Percentiles rank a stretch among this genome's conserved stretches.
These are phyloP conservation scores for Candida ascalaphidarum DNA, from an alignment of 805 yeast species.

Conservation along the genomic window DNA sequence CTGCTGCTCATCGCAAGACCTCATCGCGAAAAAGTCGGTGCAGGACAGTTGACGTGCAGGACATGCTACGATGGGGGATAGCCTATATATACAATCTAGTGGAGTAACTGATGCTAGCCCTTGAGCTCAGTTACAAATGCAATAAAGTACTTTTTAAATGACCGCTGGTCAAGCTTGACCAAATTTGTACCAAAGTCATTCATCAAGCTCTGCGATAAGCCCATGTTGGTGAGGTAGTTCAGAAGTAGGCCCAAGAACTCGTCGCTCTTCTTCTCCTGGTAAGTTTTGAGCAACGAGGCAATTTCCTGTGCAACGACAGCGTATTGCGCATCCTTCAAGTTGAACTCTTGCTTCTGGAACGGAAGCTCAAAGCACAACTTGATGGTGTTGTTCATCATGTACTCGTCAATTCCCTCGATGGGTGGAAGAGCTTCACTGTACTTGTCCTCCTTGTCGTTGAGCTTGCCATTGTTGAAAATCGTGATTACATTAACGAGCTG, in stretches of 20 bases:
- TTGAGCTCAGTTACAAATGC: slow-evolving; percentile 28
- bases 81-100: no score
- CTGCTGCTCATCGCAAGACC: no score
- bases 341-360: slow-evolving; percentile 57
- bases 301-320: slow-evolving; percentile 70
- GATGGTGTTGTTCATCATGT: slow-evolving; percentile 59
- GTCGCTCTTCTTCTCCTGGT: slow-evolving; percentile 29
- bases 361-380: slow-evolving; percentile 71
- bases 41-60: no score
- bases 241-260: slow-evolving; percentile 40
- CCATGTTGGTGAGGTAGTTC: slow-evolving; percentile 46
- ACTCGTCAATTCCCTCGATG: slow-evolving; percentile 64
- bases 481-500: slow-evolving; percentile 57
- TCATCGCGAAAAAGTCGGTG: no score
- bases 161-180: slow-evolving; percentile 47
- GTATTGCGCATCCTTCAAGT: slow-evolving; percentile 71
- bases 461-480: slow-evolving; percentile 53
- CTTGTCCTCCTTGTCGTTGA: slow-evolving; percentile 54
- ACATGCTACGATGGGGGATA: no score
- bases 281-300: slow-evolving; percentile 56
- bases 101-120: slow-evolving; percentile 8
- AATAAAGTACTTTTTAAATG: slow-evolving; percentile 64
- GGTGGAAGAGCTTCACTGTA: slow-evolving; percentile 37
- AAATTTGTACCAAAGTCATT: slow-evolving; percentile 56
- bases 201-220: slow-evolving; percentile 50